Evolutionary conservation across 2,329 filamentous ascomycete genomes (phyloP), one percentile per base, ranked within the genome.

Genomic region (Aspergillus alliaceus): DNA sequence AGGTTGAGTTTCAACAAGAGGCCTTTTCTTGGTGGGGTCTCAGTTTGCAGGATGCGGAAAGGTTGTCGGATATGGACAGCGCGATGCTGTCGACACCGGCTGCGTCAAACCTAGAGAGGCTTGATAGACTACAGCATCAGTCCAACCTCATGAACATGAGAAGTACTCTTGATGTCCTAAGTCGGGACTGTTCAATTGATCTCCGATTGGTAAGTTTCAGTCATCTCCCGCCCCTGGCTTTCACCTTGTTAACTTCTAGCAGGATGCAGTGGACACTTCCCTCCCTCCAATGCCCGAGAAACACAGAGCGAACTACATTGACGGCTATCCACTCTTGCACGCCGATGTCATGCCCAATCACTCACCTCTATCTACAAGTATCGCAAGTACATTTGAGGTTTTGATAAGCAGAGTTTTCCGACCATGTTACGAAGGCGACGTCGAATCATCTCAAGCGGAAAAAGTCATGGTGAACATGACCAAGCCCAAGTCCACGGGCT

Each of bases 1-100:
- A 90, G 58, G 82, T 87, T 50, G 87, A 91, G 64, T 74, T 87
- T 2, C 74, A 89, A 59, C 79, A 82, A 42, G 86, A 92, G 71
- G 74, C 81, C 1, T 89, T 88, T 82, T 78, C 86, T 34, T 83
- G 85, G 59, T 93, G 90, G 87, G 75, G 79, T 20, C 71, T 92
- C 29, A 86, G 88, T 65, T 69, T 87, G 22, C 82, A 82, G 15
- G 81, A 87, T 57, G 87, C 85, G 77, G 77, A 72, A 79, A 65
- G 73, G 75, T 49, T 64, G 54, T 60, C 57, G 63, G 72, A 49
- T 84, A 27, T 48, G 80, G 79, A 4, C 72, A 64, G 2, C 73
- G 68, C 14, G 69, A 78, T 44, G 59, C 29, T 53, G 56, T 7
- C 27, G 56, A 40, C 14, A 44, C 15, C 52, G 12, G 27, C 25